Conservation (phyloP, 2,329 filamentous ascomycete genomes). For the Alternaria panax region DNA sequence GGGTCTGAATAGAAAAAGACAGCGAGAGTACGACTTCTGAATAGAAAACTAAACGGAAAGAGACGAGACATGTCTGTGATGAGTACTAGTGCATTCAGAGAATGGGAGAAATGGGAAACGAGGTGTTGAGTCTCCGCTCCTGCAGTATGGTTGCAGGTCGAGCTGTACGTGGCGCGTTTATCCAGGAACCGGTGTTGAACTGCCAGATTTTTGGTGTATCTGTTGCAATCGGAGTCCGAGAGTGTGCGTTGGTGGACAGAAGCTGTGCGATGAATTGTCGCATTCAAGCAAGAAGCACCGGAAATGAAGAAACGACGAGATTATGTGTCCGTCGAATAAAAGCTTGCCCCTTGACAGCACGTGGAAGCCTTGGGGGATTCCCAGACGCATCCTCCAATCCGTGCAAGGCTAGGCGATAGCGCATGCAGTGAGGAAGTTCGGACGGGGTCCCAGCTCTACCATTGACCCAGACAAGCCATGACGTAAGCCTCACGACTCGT, state of each 20-base stretch:
- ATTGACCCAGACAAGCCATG: constrained; percentile 21
- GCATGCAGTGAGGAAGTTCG: not conserved
- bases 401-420: not conserved
- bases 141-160: constrained; percentile 3
- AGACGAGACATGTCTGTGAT: constrained; percentile 23
- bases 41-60: constrained; percentile 26
- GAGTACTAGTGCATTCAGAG: not conserved
- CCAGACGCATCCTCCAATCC: not conserved
- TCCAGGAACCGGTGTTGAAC: not conserved
- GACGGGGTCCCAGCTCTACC: constrained; percentile 12
- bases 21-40: constrained; percentile 20
- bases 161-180: constrained; percentile 5
- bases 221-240: not conserved
- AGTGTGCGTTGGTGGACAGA: not conserved
- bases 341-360: not conserved
- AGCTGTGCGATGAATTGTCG: not conserved
- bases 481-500: constrained; percentile 20
- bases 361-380: not conserved
- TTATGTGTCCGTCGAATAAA: not conserved
- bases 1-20: constrained; percentile 45
- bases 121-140: not conserved
- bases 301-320: not conserved
- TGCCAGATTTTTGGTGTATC: not conserved
- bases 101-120: not conserved
- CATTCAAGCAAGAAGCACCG: not conserved